Conservation (phyloP, 2,329 filamentous ascomycete genomes). For the Cercospora janseana region DNA sequence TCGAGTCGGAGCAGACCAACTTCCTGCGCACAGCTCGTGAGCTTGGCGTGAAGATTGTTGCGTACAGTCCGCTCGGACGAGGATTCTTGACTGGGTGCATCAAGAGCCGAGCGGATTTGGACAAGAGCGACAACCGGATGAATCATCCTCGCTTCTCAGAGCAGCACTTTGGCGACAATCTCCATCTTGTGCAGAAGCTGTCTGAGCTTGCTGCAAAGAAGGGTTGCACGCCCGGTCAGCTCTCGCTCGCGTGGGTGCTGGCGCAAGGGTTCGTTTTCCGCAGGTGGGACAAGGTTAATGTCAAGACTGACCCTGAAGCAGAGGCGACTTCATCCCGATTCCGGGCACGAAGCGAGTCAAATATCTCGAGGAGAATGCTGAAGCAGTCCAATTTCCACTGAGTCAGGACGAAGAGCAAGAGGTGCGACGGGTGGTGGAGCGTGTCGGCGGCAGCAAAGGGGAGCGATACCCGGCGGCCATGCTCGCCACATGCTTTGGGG, state of each 20-base stretch:
- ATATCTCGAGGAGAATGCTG: constrained; percentile 33
- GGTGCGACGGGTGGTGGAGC: constrained; percentile 34
- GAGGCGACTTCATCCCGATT: constrained; percentile 46
- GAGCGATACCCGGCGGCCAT: constrained; percentile 32
- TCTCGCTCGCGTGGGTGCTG: constrained; percentile 36
- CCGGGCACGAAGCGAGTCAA: constrained; percentile 40
- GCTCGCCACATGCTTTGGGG: constrained; percentile 32
- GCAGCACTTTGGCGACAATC: constrained; percentile 34
- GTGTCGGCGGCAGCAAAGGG: constrained; percentile 33
- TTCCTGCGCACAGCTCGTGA: constrained; percentile 49
- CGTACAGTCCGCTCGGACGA: constrained; percentile 44
- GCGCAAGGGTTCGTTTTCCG: constrained; percentile 30
- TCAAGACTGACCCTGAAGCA: constrained; percentile 31
- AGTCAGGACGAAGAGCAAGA: constrained; percentile 31
- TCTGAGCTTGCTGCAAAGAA: constrained; percentile 33
- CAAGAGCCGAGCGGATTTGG: constrained; percentile 41
- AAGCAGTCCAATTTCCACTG: constrained; percentile 27
- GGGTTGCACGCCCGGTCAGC: constrained; percentile 33
- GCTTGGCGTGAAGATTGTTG: constrained; percentile 46
- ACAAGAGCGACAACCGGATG: constrained; percentile 33
- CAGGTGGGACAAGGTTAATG: constrained; percentile 26
- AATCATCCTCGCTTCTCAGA: constrained; percentile 35
- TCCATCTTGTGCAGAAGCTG: constrained; percentile 36
- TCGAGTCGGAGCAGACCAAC: constrained; percentile 45
- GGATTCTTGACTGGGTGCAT: constrained; percentile 47